These are phyloP conservation scores for Xylaria sp. DNA, from an alignment of 2,329 filamentous ascomycete genomes.

Conservation along the genomic window DNA sequence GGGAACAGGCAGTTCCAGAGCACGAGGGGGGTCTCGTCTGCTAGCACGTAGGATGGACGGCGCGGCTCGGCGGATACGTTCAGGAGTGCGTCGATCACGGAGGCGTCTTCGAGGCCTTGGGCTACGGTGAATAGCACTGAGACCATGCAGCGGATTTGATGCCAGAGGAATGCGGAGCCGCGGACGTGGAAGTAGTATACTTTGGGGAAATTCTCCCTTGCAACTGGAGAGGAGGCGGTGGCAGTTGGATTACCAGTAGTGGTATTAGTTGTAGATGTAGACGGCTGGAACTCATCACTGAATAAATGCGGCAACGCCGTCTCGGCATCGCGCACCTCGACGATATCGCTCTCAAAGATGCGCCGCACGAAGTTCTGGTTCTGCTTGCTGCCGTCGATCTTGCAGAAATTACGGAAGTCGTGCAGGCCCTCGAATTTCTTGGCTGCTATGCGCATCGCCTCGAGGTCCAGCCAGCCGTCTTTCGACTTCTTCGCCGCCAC, in stretches of 20 bases:
- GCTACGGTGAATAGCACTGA: constrained; percentile 90
- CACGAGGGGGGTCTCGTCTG: constrained; percentile 87
- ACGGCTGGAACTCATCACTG: constrained; percentile 57
- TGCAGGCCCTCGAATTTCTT: constrained; percentile 83
- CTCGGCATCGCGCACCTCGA: constrained; percentile 69
- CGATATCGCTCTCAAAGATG: constrained; percentile 84
- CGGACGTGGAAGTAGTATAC: constrained; percentile 90
- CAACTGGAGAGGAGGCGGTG: constrained; percentile 27
- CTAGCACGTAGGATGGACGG: constrained; percentile 91
- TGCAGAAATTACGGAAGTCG: constrained; percentile 98
- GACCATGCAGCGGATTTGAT: constrained; percentile 97
- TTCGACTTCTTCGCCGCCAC: constrained; percentile 50
- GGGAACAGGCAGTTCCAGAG: constrained; percentile 97
- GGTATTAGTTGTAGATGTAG: constrained; percentile 41
- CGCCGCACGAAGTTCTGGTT: constrained; percentile 83
- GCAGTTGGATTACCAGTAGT: constrained; percentile 26
- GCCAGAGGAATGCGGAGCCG: constrained; percentile 95
- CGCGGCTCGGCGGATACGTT: constrained; percentile 76
- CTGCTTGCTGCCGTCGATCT: constrained; percentile 89
- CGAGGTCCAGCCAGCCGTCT: constrained; percentile 87
- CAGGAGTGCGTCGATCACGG: constrained; percentile 78
- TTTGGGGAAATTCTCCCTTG: constrained; percentile 60
- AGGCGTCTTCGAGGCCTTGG: constrained; percentile 83
- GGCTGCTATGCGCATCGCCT: constrained; percentile 85
- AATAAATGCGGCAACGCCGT: constrained; percentile 68